A percentile compares a stretch with the other conserved stretches of the same genome.
Conservation (phyloP, 2,329 filamentous ascomycete genomes). For the Coleophoma crateriformis region DNA sequence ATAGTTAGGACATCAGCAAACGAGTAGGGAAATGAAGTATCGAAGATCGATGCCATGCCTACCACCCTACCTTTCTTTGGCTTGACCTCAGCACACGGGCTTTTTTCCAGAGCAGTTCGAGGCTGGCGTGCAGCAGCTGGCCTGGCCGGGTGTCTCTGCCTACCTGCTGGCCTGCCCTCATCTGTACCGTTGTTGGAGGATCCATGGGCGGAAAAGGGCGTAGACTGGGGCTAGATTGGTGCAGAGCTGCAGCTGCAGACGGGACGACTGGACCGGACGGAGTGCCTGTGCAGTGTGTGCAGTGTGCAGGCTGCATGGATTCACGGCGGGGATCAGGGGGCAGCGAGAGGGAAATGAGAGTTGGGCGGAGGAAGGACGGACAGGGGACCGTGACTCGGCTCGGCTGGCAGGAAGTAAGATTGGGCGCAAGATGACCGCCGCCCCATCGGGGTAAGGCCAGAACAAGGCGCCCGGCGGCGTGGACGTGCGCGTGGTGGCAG, state of each 20-base stretch:
- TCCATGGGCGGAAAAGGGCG: background rate
- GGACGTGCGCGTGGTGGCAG: no score
- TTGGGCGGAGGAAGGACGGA: no score
- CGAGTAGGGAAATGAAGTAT: background rate
- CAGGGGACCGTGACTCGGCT: no score
- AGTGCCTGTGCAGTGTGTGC: background rate
- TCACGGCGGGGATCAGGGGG: background rate
- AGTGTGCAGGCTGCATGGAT: background rate
- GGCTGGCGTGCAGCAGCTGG: background rate
- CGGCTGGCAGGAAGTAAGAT: no score
- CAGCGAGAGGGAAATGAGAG: background rate
- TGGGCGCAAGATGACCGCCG: no score
- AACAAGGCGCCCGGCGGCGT: no score
- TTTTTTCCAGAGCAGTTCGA: background rate
- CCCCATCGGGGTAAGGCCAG: no score
- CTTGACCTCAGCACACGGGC: background rate
- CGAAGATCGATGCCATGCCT: background rate
- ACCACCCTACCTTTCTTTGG: no score
- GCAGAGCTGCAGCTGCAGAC: no score
- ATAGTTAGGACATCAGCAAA: background rate
- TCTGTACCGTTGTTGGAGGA: background rate
- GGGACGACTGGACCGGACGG: no score
- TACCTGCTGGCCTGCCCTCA: background rate
- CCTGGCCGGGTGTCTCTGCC: background rate
- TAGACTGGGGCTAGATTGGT: no score